Evolutionary conservation across 164 flowering plant species (phyloP), one percentile per base, ranked within the genome.

Genomic region (Vitis rupestris): DNA sequence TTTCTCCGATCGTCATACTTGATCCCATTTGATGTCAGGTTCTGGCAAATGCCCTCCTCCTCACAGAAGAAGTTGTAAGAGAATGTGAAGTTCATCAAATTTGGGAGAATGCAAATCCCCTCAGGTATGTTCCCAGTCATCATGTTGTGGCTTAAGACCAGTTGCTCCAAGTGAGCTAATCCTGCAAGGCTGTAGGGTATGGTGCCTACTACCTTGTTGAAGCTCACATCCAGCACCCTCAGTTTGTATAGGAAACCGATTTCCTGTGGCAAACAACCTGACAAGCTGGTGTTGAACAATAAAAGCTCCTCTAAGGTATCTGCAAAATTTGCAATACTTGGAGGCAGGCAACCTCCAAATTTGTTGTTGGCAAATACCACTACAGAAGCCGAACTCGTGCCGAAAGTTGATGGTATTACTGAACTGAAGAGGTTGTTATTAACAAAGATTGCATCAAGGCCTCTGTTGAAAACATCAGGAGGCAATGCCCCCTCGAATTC

Each of bases 401-500:
- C 79, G 2, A 85, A 30, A 47, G 72, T 77, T 1, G 81, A 13
- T 0, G 96, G 96, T 15, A 92, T 72, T 37, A 73, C 69, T 13
- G 70, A 78, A 3, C 79, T 75, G 23, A 92, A 80, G 3, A 85
- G 80, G 63, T 92, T 92, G 82, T 82, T 82, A 65, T 92, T 92
- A 8, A 92, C 67, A 53, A 92, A 89, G 7, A 92, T 80, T 0
- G 96, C 96, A 50, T 92, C 96, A 2, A 89, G 74, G 16, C 29
- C 55, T 19, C 54, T 75, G 30, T 71, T 63, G 72, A 86, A 90
- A 72, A 90, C 86, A 12, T 82, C 56, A 13, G 89, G 48, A 17
- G 96, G 94, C 50, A 90, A 4, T n/a, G 84, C 71, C 54, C 98
- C 98, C 78, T 89, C 92, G 29, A 92, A 92, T 57, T 89, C 90